Evolutionary conservation across 768 basidiomycete species (phyloP), one percentile per base, ranked within the genome.

Genomic region (Rhodocollybia butyracea): DNA sequence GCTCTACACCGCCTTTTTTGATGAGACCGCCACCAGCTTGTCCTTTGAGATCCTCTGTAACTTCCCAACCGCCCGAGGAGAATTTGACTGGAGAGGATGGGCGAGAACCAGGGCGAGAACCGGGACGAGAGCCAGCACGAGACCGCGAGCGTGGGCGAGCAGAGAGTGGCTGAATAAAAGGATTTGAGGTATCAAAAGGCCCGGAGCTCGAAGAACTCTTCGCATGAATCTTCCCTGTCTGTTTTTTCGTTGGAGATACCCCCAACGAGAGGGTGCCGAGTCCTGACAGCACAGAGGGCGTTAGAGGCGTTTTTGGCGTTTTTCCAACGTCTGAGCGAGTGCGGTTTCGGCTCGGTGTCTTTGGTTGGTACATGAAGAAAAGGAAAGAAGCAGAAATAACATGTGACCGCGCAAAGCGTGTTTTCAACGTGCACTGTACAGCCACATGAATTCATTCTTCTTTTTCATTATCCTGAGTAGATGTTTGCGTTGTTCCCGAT

Each of bases 1-100:
- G 48, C 65, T 93, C 90, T 11, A 91, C 69, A 7, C 89, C 89
- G 39, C 90, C 90, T 58, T 82, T 88, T 34, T 88, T 74, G 60
- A 92, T 86, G 17, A 93, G 80, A 5, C 90, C 88, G 1, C 69
- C 70, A 59, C 74, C 81, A 0, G 86, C 85, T 63, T 89, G 88
- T 2, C 82, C 76, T 51, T 83, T 76, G 6, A 87, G 70, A 0
- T 74, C 75, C 38, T 83, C 83, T 0, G 79, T 76, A 38, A 81
- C 71, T 12, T 78, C 72, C 26, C 82, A 77, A 11, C 70, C 64
- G 22, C 76, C 69, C 0, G 78, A 77, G 1, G 80, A 68, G 11
- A 85, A 77, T 67, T 91, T 91, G 10, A 84, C 73, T 1, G 89
- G 89, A 2, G 87, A 88, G 2, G 76, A 67, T 1, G 84, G 77